Base-by-base conservation (phyloP, 805 yeast species). In the Candida patagonica region DNA sequence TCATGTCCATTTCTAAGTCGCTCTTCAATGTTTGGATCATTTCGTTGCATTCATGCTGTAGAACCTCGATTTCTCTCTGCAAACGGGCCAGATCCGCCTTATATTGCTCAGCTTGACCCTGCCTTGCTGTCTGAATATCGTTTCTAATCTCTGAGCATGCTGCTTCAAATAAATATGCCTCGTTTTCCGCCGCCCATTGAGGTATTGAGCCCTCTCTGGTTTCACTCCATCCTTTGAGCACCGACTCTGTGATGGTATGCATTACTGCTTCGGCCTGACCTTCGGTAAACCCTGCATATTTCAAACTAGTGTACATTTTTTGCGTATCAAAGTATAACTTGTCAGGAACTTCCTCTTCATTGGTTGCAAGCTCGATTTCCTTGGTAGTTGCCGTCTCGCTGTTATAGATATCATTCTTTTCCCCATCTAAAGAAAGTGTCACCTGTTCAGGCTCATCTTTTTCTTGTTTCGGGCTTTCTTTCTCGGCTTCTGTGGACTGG, bases 141-240 rank as follows among this genome's bases (percentile, higher is more conserved):
- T 81, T 84, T 36, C 80, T 62, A 26, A 89, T 61, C 57, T 89
- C 97, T 40, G 88, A 80, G 45, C 85, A 85, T 0, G 96, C 95
- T 24, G 96, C 94, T 55, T 87, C 89, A 57, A 86, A 88, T 10
- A 92, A 62, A 55, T 89, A 92, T 17, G 76, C 72, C 52, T 89
- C 96, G 52, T 88, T 89, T 47, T 88, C 95, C 12, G 86, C 62
- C 49, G 86, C 95, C 45, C 76, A 75, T 21, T 61, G 61, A 17
- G 68, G 66, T 13, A 67, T 55, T 13, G 59, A 53, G 29, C 56
- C 53, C 2, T 58, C 60, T 21, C 59, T 51, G 19, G 65, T 43
- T 26, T 57, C 51, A 6, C 52, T 49, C 26, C 68, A 49, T 15
- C 61, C 56, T 6, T 50, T 50, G 5, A 57, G 49, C 17, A 69